A percentile compares a stretch with the other conserved stretches of the same genome.
Evolutionary conservation across 805 yeast genomes (phyloP).

Genomic region (Sugiyamaella floridensis): DNA sequence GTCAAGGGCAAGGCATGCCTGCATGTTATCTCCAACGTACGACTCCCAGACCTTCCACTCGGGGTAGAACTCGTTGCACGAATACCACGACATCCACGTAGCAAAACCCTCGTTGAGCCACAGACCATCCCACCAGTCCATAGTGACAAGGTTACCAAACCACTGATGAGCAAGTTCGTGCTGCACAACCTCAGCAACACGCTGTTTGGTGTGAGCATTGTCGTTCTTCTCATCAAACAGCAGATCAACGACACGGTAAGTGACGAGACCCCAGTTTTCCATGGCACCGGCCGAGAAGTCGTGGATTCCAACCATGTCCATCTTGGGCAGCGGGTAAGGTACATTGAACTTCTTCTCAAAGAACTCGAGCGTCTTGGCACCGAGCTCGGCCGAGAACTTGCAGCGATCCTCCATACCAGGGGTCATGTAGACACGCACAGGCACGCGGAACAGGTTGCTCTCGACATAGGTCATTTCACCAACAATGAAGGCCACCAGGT

Average conservation of each 20-base stretch:
- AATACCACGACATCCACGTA: constrained; percentile 72
- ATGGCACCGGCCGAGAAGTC: constrained; percentile 79
- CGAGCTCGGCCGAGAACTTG: constrained; percentile 53
- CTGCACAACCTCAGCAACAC: constrained; percentile 74
- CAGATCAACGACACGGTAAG: constrained; percentile 54
- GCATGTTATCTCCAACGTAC: constrained; percentile 71
- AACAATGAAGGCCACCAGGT: constrained; percentile 64
- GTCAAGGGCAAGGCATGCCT: constrained; percentile 67
- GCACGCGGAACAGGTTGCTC: constrained; percentile 47
- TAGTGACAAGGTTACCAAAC: constrained; percentile 85
- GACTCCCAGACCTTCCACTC: constrained; percentile 77
- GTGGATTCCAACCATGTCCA: constrained; percentile 74
- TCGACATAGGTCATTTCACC: constrained; percentile 63
- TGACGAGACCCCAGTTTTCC: constrained; percentile 87
- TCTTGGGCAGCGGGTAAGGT: constrained; percentile 72
- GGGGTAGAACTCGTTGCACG: constrained; percentile 64
- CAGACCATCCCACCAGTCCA: constrained; percentile 91
- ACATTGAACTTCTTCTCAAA: constrained; percentile 61
- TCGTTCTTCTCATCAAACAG: constrained; percentile 66
- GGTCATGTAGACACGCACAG: constrained; percentile 64
- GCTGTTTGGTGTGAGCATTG: constrained; percentile 50
- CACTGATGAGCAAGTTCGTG: constrained; percentile 90
- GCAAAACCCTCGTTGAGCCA: constrained; percentile 92
- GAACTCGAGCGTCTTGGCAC: constrained; percentile 58
- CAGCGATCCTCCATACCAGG: constrained; percentile 60